Conservation (phyloP, 805 yeast genomes). For the Wickerhamiella dianesei region DNA sequence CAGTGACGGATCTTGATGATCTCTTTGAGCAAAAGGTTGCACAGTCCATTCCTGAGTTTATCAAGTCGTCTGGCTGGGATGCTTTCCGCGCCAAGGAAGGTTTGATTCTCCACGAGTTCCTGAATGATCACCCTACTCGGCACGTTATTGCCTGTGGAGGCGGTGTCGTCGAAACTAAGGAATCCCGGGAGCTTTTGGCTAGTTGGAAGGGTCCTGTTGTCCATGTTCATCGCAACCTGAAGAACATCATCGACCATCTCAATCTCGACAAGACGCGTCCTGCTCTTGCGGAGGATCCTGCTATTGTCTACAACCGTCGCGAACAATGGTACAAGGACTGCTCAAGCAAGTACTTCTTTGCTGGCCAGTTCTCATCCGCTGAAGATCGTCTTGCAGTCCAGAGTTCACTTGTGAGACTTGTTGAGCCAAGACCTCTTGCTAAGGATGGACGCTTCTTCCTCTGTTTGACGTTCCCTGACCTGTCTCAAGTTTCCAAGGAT, state of each 20-base stretch:
- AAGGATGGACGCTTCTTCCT: constrained; percentile 45
- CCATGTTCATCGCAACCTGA: constrained; percentile 79
- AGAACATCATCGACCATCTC: constrained; percentile 63
- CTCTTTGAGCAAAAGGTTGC: constrained; percentile 45
- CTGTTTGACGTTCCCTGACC: constrained; percentile 55
- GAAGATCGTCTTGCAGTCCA: constrained; percentile 44
- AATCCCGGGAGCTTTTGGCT: constrained; percentile 52
- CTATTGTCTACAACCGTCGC: constrained; percentile 73
- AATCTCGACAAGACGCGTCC: constrained; percentile 76
- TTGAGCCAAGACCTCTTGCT: constrained; percentile 32
- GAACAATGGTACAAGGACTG: constrained; percentile 66
- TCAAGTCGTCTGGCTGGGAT: constrained; percentile 77
- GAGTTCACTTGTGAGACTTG: constrained; percentile 43
- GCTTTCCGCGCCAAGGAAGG: constrained; percentile 61
- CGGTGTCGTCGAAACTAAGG: constrained; percentile 71
- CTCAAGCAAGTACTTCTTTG: constrained; percentile 63
- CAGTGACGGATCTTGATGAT: constrained; percentile 62
- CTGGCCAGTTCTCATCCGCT: constrained; percentile 51
- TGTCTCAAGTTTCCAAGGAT: constrained; percentile 21
- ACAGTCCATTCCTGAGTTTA: constrained; percentile 28
- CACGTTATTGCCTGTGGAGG: constrained; percentile 90
- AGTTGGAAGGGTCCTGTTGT: constrained; percentile 62
- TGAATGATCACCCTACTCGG: constrained; percentile 34
- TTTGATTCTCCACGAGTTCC: constrained; percentile 37
- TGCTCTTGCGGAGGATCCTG: constrained; percentile 66